Conservation (phyloP, 2,329 filamentous ascomycete genomes). For the Ceratocystis diversiconidia region DNA sequence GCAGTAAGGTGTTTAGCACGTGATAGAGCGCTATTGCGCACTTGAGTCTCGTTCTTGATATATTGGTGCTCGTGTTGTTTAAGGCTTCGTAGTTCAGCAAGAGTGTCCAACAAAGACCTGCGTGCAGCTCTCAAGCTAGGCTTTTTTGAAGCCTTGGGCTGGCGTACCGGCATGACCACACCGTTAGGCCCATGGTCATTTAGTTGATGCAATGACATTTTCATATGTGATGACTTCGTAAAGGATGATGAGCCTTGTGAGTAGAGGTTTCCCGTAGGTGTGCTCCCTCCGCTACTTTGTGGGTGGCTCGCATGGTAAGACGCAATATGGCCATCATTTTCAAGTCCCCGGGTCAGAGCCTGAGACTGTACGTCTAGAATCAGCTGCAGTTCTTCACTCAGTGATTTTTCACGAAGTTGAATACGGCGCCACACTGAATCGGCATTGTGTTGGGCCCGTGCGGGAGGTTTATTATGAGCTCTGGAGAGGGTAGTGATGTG, state of each 20-base stretch:
- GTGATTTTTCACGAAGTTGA: constrained; percentile 31
- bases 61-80: constrained; percentile 55
- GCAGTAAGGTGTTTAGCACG: constrained; percentile 41
- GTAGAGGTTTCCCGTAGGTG: constrained; percentile 29
- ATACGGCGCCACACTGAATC: constrained; percentile 36
- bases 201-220: constrained; percentile 31
- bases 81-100: constrained; percentile 48
- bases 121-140: constrained; percentile 48
- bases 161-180: constrained; percentile 45
- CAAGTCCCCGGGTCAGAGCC: constrained; percentile 20
- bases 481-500: constrained; percentile 17
- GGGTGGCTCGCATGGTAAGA: neutral
- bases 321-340: neutral
- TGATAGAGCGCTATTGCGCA: constrained; percentile 42
- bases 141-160: constrained; percentile 36
- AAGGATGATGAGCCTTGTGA: constrained; percentile 25
- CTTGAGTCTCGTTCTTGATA: constrained; percentile 41
- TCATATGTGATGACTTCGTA: constrained; percentile 27
- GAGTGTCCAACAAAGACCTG: constrained; percentile 47
- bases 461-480: neutral
- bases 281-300: constrained; percentile 26
- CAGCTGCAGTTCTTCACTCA: constrained; percentile 35
- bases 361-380: constrained; percentile 36
- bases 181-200: constrained; percentile 29
- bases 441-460: constrained; percentile 18